Evolutionary conservation across 2,329 filamentous ascomycete genomes (phyloP).

Genomic region (Colletotrichum theobromicola): DNA sequence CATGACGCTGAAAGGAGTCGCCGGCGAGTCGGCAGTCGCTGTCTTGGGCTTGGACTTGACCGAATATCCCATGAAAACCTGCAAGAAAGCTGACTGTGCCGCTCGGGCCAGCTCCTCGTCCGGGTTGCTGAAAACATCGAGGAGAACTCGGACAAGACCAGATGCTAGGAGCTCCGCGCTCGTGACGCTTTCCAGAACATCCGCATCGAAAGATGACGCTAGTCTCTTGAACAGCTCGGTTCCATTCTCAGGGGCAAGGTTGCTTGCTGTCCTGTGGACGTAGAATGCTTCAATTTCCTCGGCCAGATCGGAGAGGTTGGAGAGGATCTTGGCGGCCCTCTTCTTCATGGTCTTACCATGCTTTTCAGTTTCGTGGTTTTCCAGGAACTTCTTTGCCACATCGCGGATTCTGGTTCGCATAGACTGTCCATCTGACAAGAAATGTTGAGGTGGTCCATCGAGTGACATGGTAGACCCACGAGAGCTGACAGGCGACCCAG

Average conservation of each 20-base stretch:
- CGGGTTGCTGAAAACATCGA: slow-evolving; percentile 80
- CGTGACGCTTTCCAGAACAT: slow-evolving; percentile 90
- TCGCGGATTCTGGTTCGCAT: slow-evolving; percentile 76
- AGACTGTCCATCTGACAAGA: slow-evolving; percentile 55
- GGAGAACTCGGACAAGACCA: slow-evolving; percentile 82
- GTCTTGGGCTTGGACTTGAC: slow-evolving; percentile 71
- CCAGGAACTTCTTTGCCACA: slow-evolving; percentile 83
- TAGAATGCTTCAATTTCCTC: slow-evolving; percentile 76
- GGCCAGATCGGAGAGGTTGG: slow-evolving; percentile 74
- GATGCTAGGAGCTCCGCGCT: slow-evolving; percentile 94
- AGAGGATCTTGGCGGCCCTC: slow-evolving; percentile 78
- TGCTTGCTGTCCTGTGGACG: slow-evolving; percentile 55
- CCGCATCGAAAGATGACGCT: slow-evolving; percentile 84
- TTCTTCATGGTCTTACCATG: slow-evolving; percentile 75
- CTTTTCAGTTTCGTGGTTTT: slow-evolving; percentile 79
- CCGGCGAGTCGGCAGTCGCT: slow-evolving; percentile 69
- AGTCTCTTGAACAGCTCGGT: slow-evolving; percentile 74
- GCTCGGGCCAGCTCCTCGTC: slow-evolving; percentile 65
- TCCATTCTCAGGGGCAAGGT: slow-evolving; percentile 56
- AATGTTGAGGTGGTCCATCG: slow-evolving; percentile 56
- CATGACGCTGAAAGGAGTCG: slow-evolving; percentile 87
- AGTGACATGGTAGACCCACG: slow-evolving; percentile 70
- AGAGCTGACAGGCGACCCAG: slow-evolving; percentile 71
- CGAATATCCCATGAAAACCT: slow-evolving; percentile 86
- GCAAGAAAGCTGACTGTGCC: slow-evolving; percentile 83